Evolutionary conservation across 2,329 filamentous ascomycete species (phyloP).

Genomic region (Trichoderma sp.): DNA sequence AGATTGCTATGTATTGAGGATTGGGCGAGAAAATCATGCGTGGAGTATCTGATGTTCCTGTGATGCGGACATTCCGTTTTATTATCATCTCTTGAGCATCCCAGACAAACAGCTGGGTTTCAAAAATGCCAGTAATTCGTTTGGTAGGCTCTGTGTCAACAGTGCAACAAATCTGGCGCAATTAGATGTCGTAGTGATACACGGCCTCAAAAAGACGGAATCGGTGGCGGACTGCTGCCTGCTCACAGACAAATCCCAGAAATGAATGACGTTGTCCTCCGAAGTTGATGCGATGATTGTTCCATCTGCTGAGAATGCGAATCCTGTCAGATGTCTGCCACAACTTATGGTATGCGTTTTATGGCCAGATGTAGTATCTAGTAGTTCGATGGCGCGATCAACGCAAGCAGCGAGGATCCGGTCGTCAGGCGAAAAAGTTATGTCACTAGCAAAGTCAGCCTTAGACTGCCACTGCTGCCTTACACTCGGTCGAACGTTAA

Average conservation of each 20-base stretch:
- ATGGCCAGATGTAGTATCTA: background rate
- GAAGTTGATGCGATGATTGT: background rate
- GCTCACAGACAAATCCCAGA: background rate
- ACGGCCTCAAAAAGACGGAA: background rate
- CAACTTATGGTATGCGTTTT: background rate
- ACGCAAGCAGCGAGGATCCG: too few species aligned
- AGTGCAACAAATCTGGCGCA: background rate
- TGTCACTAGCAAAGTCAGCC: background rate
- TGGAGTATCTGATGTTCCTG: rapidly evolving
- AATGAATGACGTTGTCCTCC: rapidly evolving
- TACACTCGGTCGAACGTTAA: background rate
- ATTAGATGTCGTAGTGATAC: rapidly evolving
- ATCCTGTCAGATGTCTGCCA: too few species aligned
- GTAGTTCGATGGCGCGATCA: too few species aligned
- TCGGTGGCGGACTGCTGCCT: background rate
- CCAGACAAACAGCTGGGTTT: background rate
- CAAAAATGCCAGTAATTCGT: rapidly evolving
- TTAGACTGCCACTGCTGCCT: background rate
- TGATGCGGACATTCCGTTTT: too few species aligned
- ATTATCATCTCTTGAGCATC: background rate
- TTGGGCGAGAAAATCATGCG: background rate
- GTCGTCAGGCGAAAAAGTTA: background rate
- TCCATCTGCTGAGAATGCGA: background rate
- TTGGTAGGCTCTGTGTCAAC: too few species aligned
- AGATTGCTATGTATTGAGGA: background rate